Evolutionary conservation across 2,329 filamentous ascomycete genomes (phyloP).

Genomic region (Penicillium capsulatum): DNA sequence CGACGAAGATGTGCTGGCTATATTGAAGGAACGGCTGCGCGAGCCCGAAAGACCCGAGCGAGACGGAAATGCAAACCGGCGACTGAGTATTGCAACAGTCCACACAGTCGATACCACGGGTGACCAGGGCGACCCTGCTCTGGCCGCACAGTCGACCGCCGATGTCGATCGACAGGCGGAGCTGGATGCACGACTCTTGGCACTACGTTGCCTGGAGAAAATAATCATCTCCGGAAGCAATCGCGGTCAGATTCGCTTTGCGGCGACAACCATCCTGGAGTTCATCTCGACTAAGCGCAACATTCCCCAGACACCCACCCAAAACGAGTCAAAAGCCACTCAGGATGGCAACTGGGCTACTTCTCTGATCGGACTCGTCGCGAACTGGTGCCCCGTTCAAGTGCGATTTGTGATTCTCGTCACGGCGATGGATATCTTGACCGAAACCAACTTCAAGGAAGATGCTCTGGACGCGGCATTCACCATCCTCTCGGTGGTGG

Average conservation of each 20-base stretch:
- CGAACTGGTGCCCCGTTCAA: constrained; percentile 87
- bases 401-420: constrained; percentile 88
- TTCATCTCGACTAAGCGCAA: constrained; percentile 60
- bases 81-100: constrained; percentile 76
- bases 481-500: constrained; percentile 71
- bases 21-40: constrained; percentile 63
- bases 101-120: constrained; percentile 64
- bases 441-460: constrained; percentile 64
- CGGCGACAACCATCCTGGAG: constrained; percentile 67
- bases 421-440: constrained; percentile 71
- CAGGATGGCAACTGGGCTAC: constrained; percentile 69
- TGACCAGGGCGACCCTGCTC: constrained; percentile 55
- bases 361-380: constrained; percentile 71
- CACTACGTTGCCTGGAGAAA: constrained; percentile 78
- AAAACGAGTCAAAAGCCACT: constrained; percentile 42
- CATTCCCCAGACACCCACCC: constrained; percentile 50
- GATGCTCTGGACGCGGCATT: constrained; percentile 69
- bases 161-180: constrained; percentile 89
- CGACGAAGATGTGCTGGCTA: constrained; percentile 59
- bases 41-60: constrained; percentile 65
- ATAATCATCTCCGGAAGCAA: constrained; percentile 77
- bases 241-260: constrained; percentile 72
- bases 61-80: constrained; percentile 60
- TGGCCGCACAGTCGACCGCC: constrained; percentile 70
- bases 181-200: constrained; percentile 78